Evolutionary conservation across 345 rosid genomes (phyloP).

Genomic region (Physaria fendleri): DNA sequence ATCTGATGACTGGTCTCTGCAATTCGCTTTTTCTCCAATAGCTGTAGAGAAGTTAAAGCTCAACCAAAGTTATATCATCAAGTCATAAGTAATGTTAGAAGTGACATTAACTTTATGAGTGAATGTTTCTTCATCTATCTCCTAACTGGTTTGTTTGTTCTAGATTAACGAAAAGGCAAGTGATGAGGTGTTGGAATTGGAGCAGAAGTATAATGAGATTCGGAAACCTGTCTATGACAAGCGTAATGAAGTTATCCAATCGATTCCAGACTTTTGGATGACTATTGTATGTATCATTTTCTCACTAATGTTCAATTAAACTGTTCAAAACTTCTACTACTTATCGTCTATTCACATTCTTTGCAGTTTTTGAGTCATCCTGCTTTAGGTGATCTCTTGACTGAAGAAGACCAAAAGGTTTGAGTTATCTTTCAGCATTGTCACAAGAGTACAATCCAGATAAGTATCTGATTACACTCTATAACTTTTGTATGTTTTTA

Average conservation of each 20-base stretch:
- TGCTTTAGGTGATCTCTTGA: conserved; percentile 70
- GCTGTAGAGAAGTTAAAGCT: neutral
- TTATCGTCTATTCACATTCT: neutral
- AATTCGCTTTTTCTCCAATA: neutral
- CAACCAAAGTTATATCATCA: neutral
- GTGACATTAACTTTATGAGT: neutral
- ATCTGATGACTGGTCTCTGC: neutral
- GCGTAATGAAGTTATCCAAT: too few relatives aligned
- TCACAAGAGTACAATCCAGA: neutral
- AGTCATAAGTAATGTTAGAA: neutral
- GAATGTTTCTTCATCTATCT: too few relatives aligned
- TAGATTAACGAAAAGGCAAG: too few relatives aligned
- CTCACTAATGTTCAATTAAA: too few relatives aligned
- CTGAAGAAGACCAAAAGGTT: conserved; percentile 93
- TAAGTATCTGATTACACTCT: neutral
- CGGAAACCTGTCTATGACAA: too few relatives aligned
- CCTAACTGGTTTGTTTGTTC: too few relatives aligned
- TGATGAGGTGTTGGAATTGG: too few relatives aligned
- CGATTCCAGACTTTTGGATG: too few relatives aligned
- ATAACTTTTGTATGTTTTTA: neutral
- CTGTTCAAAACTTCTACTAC: neutral
- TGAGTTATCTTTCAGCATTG: neutral
- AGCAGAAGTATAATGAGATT: too few relatives aligned
- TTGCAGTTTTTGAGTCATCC: conserved; percentile 87
- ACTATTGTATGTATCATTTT: too few relatives aligned